phyloP scores from a whole-genome alignment of 1,284 basidiomycete species.

The Ceratobasidium sp. region DNA sequence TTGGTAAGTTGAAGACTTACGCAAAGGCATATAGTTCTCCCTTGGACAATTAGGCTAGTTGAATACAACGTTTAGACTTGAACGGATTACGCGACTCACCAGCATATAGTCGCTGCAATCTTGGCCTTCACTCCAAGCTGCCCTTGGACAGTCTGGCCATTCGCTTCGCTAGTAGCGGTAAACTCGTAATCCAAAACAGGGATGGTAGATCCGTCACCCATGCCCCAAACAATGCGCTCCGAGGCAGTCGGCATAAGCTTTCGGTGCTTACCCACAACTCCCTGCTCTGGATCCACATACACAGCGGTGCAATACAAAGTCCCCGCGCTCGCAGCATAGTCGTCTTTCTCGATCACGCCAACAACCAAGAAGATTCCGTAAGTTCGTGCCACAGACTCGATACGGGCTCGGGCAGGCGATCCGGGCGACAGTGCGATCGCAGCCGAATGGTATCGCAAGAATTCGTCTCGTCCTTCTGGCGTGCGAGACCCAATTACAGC shows the following conservation, averaged over 20 bases:
- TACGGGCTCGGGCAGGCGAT: constrained; percentile 60
- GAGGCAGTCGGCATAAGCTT: constrained; percentile 77
- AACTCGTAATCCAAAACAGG: constrained; percentile 58
- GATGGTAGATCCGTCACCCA: constrained; percentile 64
- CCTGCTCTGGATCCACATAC: constrained; percentile 68
- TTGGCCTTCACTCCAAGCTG: constrained; percentile 57
- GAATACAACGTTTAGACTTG: no score
- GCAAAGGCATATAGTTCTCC: constrained; percentile 80
- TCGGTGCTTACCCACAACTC: constrained; percentile 72
- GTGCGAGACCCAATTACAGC: constrained; percentile 65
- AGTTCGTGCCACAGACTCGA: constrained; percentile 65
- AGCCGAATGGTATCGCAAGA: constrained; percentile 64
- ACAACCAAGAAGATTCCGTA: constrained; percentile 70
- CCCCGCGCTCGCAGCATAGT: constrained; percentile 56
- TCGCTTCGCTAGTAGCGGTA: constrained; percentile 45
- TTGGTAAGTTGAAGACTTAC: constrained; percentile 53
- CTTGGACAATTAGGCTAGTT: constrained; percentile 56
- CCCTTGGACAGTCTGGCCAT: constrained; percentile 45
- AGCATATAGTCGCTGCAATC: constrained; percentile 73
- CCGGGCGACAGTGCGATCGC: constrained; percentile 65
- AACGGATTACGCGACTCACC: no score
- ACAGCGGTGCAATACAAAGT: constrained; percentile 78
- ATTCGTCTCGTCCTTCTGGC: constrained; percentile 69
- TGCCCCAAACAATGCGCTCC: constrained; percentile 77
- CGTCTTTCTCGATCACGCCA: constrained; percentile 72